These are phyloP conservation scores for Lentithecium fluviatile DNA, from an alignment of 495 filamentous ascomycete genomes.

Conservation along the genomic window DNA sequence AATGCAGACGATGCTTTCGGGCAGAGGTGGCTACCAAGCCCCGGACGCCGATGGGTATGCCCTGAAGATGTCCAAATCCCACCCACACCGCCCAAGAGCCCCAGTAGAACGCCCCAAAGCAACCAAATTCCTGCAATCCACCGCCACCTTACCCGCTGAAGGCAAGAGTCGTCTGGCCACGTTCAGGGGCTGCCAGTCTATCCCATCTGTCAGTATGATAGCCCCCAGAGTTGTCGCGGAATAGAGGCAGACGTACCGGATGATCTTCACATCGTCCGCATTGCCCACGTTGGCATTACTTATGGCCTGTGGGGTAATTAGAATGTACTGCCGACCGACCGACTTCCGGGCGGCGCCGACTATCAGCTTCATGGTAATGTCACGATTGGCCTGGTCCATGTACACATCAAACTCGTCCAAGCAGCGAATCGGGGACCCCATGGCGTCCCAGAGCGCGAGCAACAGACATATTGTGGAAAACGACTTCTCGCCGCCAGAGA, in stretches of 20 bases:
- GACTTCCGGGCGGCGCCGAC: constrained; percentile 79
- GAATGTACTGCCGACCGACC: constrained; percentile 87
- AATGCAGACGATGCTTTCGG: too few species aligned
- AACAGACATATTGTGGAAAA: constrained; percentile 95
- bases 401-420: constrained; percentile 99
- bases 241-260: constrained; percentile 55
- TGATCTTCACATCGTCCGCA: constrained; percentile 76
- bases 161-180: constrained; percentile 45
- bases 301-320: constrained; percentile 94
- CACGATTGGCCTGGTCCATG: constrained; percentile 96
- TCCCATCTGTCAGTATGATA: constrained; percentile 12
- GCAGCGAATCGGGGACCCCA: constrained; percentile 92
- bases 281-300: constrained; percentile 56
- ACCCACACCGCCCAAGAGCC: too few species aligned
- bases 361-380: constrained; percentile 92
- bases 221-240: background rate
- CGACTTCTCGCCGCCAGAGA: constrained; percentile 95
- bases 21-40: too few species aligned
- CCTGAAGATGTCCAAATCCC: too few species aligned
- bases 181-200: constrained; percentile 47
- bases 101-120: too few species aligned
- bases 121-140: too few species aligned
- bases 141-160: constrained; percentile 18
- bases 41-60: too few species aligned
- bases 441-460: constrained; percentile 93